phyloP scores from a whole-genome alignment of 1,284 basidiomycete genomes.

The Cutaneotrichosporon cavernicola region DNA sequence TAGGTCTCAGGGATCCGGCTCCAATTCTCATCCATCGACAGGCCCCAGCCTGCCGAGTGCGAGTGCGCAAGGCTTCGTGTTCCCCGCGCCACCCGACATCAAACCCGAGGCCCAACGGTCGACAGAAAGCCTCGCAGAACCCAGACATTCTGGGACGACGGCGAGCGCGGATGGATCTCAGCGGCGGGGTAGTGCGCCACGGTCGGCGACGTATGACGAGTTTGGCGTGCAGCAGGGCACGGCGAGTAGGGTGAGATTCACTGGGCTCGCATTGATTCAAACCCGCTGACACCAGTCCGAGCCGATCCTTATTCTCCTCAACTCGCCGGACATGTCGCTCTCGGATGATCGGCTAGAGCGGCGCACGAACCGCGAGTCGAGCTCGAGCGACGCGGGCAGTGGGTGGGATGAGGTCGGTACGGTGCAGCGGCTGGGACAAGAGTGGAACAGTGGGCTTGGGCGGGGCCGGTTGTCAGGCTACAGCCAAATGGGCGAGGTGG shows the following conservation, averaged over 20 bases:
- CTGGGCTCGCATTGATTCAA: neutral
- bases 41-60: neutral
- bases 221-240: constrained; percentile 15
- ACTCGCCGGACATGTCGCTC: neutral
- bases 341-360: neutral
- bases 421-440: constrained; percentile 4
- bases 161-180: constrained; percentile 6
- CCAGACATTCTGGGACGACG: neutral
- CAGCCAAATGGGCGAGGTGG: neutral
- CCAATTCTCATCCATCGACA: neutral
- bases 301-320: neutral
- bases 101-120: neutral
- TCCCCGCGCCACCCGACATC: neutral
- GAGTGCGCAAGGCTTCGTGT: constrained; percentile 1
- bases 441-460: neutral
- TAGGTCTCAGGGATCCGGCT: neutral
- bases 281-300: constrained; percentile 2
- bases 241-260: neutral
- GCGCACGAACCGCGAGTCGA: neutral
- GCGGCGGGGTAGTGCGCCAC: constrained; percentile 8
- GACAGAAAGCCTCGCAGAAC: neutral
- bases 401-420: constrained; percentile 1
- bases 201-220: constrained; percentile 14
- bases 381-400: neutral
- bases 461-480: neutral